Evolutionary conservation across 495 filamentous ascomycete species (phyloP), one percentile per base, ranked within the genome.

Genomic region (Neurospora hispaniola): DNA sequence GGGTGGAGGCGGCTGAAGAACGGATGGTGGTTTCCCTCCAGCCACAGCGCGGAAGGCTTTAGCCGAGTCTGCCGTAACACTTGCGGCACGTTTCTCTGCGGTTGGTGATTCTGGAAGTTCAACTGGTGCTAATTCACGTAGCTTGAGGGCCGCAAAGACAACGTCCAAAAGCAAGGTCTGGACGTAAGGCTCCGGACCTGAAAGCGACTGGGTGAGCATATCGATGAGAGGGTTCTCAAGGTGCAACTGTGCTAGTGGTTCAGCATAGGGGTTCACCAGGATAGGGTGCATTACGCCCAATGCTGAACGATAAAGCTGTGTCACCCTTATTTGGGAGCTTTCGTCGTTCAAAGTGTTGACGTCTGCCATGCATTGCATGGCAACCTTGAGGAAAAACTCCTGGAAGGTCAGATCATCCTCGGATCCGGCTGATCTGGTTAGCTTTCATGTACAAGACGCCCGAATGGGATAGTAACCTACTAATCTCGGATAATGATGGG

Each of bases 161-260:
- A 92, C 89, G 76, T 94, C 92, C 43, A 96, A 87, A 18, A 94
- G 82, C 8, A 92, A 85, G 14, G 90, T 89, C 78, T 97, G 93
- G 5, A 94, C 87, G 73, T 88, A 88, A 6, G 88, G 85, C 70
- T 90, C 89, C 5, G 85, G 82, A 9, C 86, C 83, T 42, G 86
- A 82, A n/a, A 95, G 85, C 3, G 90, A 89, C 72, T 85, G 82
- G 14, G 85, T 82, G 39, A 98, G 86, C 70, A 87, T 88, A 38
- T 91, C 90, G 74, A 97, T 90, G 31, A 98, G 83, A 31, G 87
- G 75, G 14, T 86, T 81, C 78, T 97, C 94, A 42, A 97, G 84
- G 69, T 92, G 89, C 31, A 94, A 84, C 54, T 89, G 87, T 9
- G 88, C 87, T 39, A 96, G 78, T 14, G 87, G 83, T 70, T 88